These are phyloP conservation scores for Penicillium griseofulvum DNA, from an alignment of 2,329 filamentous ascomycete species.

Conservation along the genomic window DNA sequence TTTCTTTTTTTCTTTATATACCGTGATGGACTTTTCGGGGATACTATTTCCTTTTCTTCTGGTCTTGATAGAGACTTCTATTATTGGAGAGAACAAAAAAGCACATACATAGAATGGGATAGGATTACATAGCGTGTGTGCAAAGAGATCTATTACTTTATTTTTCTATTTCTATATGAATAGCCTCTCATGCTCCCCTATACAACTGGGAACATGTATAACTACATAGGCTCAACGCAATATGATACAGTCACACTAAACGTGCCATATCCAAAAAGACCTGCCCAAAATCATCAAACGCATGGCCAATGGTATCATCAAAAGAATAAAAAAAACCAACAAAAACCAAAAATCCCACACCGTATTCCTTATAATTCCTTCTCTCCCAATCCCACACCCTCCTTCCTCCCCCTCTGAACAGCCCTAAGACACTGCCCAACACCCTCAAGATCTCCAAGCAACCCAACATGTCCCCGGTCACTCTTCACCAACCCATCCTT, in stretches of 20 bases:
- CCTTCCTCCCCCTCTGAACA: constrained; percentile 63
- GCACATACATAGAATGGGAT: constrained; percentile 19
- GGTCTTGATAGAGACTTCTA: constrained; percentile 1
- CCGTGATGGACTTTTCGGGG: neutral
- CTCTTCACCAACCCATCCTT: constrained; percentile 72
- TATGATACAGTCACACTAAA: neutral
- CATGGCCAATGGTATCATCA: constrained; percentile 19
- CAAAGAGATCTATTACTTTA: constrained; percentile 5
- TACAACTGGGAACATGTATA: too few relatives aligned
- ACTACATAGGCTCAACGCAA: neutral
- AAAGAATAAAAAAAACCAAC: constrained; percentile 5
- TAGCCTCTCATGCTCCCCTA: neutral
- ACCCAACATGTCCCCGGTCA: constrained; percentile 81
- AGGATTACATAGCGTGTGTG: constrained; percentile 16
- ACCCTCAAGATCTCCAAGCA: constrained; percentile 79
- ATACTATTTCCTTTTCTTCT: constrained; percentile 7
- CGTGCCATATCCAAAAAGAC: neutral
- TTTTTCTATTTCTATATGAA: neutral
- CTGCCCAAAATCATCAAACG: constrained; percentile 8
- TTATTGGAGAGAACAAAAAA: constrained; percentile 10
- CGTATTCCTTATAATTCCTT: constrained; percentile 1
- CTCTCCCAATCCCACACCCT: constrained; percentile 67
- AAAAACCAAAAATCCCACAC: neutral
- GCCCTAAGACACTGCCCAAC: constrained; percentile 73
- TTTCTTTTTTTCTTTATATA: constrained; percentile 3